Base-by-base conservation (phyloP, 495 filamentous ascomycete genomes). In the Talaromyces wortmannii region DNA sequence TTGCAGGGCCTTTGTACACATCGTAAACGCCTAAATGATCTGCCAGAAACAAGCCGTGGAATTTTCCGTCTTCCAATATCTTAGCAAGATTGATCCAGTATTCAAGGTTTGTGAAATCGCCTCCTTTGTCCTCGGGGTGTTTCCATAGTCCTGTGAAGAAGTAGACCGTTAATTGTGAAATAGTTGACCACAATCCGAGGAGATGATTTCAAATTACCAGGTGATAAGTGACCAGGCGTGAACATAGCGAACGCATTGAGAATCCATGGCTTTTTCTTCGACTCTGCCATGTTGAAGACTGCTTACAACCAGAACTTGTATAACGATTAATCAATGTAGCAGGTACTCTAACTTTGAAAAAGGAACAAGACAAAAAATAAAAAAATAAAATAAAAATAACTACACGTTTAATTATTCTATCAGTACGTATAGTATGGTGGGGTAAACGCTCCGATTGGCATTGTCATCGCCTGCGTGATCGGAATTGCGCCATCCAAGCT, bases 31-130 rank as follows among this genome's bases (percentile, higher is more conserved):
- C 78, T 51, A 75, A 77, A 4, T 69, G 73, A 57, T 82, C 78
- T 2, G 78, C 78, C 7, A 82, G 60, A 57, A 80, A 82, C n/a
- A 82, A 55, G 15, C 68, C 72, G 49, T 78, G 75, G 59, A 80
- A 76, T 44, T 73, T 71, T 13, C 71, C 77, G 18, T 63, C 62
- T 31, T 80, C 77, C 5, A 77, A 67, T 2, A 76, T 58, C 51
- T 77, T 73, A 40, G 77, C 77, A 1, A 78, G 66, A 15, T 77
- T 65, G 13, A 76, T 69, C 60, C 60, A 62, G 47, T 62, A 59
- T 8, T 51, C 52, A 2, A 62, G 54, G 36, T 62, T 57, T 11
- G 45, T 40, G 18, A 53, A 57, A 45, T 56, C 57, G 50, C 55
- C 54, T 12, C 50, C 53, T 30, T 52, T 54, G 30, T 60, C 54